Evolutionary conservation across 192 early-diverging fungal species (phyloP), one percentile per base, ranked within the genome.

Genomic region (Mortierella alpina): DNA sequence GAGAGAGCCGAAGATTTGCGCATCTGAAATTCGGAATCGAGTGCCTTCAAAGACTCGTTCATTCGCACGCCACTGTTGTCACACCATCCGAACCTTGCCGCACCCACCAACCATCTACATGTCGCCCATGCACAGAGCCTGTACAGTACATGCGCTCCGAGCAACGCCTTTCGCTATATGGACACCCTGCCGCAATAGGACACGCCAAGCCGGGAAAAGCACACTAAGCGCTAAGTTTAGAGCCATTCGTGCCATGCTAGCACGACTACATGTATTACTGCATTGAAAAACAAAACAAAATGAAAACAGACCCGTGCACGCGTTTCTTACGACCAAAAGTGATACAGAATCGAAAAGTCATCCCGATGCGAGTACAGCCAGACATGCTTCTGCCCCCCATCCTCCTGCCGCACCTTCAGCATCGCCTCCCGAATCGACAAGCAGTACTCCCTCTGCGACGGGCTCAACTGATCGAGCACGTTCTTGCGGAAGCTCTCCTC

Each of bases 321-420:
- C 10, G 8, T 9, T 9, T 42, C 63, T 70, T 70, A 82, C 11
- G 76, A 85, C 71, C 76, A 82, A 45, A 90, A 75, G 54, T 87
- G 83, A 65, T 91, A 94, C 9, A 90, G 82, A 17, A 88, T 72
- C 9, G 88, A 87, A 66, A 81, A 86, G 48, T 94, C 90, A 80
- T 90, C 90, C 56, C 88, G 87, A 58, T 89, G 86, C 0, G 91
- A 90, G 74, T 94, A 93, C 17, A 94, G 73, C 93, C 93, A 94
- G 9, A 94, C 85, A 70, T 86, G 90, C 47, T 59, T 75, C 56
- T 68, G 74, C 48, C 85, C 78, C 61, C 74, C 74, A 42, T 83
- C 77, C 15, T 81, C 82, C 53, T 88, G 76, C 14, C 86, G 66
- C 22, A 89, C 59, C 82, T 90, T 88, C 11, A 86, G 72, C 52